Evolutionary conservation across 768 basidiomycete genomes (phyloP).

Genomic region (Psilocybe subaeruginosa): DNA sequence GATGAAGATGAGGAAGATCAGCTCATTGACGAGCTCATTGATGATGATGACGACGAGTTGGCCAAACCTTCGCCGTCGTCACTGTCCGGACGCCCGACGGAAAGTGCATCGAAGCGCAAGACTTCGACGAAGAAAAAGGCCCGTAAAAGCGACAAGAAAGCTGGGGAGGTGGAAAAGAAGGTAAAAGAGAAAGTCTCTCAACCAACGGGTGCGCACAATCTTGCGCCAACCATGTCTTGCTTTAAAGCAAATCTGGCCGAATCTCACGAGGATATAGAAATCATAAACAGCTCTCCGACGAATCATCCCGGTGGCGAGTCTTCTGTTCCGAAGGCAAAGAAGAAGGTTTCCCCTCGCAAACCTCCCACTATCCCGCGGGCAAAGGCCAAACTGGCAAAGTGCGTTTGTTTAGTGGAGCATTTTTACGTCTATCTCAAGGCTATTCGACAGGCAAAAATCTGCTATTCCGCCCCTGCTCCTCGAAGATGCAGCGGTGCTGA

Average conservation of each 20-base stretch:
- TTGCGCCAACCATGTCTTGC: conserved; percentile 43
- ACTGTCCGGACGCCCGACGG: conserved; percentile 28
- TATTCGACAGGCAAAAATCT: conserved; percentile 31
- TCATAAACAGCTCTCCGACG: conserved; percentile 26
- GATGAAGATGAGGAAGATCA: conserved; percentile 79
- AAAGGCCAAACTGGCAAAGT: conserved; percentile 40
- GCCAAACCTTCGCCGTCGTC: conserved; percentile 35
- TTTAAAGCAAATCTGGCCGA: conserved; percentile 44
- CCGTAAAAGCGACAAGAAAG: conserved; percentile 53
- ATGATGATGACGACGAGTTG: conserved; percentile 43
- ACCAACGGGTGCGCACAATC: conserved; percentile 36
- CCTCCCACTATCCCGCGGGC: conserved; percentile 37
- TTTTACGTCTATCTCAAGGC: conserved; percentile 12
- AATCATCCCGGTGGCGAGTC: conserved; percentile 27
- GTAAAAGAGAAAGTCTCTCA: conserved; percentile 42
- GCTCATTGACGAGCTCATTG: conserved; percentile 77
- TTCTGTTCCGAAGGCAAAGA: conserved; percentile 47
- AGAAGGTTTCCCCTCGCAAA: conserved; percentile 52
- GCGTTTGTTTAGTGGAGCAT: conserved; percentile 15
- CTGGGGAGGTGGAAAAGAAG: conserved; percentile 49
- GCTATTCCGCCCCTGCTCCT: conserved; percentile 38
- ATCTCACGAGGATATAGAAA: conserved; percentile 36
- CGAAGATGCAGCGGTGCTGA: conserved; percentile 57
- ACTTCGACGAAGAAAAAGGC: conserved; percentile 52
- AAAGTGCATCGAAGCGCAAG: conserved; percentile 52